Base-by-base conservation (phyloP, 2,329 filamentous ascomycete genomes). In the Pseudomassariella vexata region DNA sequence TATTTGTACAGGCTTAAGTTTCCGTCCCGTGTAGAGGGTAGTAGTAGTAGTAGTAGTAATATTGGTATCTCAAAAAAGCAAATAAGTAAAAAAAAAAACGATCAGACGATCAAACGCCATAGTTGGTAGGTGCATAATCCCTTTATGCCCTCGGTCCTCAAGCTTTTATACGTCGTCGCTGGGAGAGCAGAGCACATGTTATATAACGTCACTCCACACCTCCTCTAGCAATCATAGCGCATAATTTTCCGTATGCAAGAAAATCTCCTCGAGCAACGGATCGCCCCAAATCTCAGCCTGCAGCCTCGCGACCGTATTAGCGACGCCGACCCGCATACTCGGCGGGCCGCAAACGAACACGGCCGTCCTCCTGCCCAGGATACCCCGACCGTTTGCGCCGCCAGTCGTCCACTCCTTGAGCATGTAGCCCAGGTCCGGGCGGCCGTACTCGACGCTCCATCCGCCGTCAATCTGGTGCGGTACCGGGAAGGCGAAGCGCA, bases 171-270 rank as follows among this genome's bases (percentile, higher is more conserved):
- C n/a, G n/a, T n/a, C n/a, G n/a, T n/a, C n/a, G n/a, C n/a, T n/a
- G n/a, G n/a, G n/a, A n/a, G n/a, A n/a, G n/a, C n/a, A n/a, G n/a
- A n/a, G n/a, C n/a, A n/a, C n/a, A n/a, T n/a, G n/a, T n/a, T n/a
- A n/a, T n/a, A n/a, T n/a, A n/a, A n/a, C n/a, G n/a, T n/a, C n/a
- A n/a, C n/a, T n/a, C n/a, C n/a, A n/a, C n/a, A n/a, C n/a, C n/a
- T n/a, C n/a, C n/a, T n/a, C n/a, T n/a, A n/a, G n/a, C n/a, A n/a
- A n/a, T n/a, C n/a, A 95, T 40, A 95, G 68, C 31, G 88, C 85
- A 63, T 95, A 95, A 57, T 95, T 95, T 68, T 96, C 90, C 4
- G 89, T 85, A 64, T 95, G 90, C 56, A 95, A 60, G 56, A 89
- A 95, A 34, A 96, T 84, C 70, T 95, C 90, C 53, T 95, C 89